These are phyloP conservation scores for Lecanicillium sp. DNA, from an alignment of 2,329 filamentous ascomycete species.

Conservation along the genomic window DNA sequence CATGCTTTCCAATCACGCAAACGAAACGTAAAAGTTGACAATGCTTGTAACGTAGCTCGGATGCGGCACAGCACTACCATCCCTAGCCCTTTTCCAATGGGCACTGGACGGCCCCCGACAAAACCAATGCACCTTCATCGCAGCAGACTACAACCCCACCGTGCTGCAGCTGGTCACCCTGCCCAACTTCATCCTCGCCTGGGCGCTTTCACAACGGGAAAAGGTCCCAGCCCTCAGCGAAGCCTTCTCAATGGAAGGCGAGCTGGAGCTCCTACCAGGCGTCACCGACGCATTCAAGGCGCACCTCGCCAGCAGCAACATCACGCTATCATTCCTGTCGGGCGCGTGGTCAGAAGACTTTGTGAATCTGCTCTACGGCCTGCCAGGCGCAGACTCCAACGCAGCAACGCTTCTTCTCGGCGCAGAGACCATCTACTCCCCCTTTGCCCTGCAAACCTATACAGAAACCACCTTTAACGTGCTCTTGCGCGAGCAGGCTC, in stretches of 20 bases:
- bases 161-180: conserved; percentile 73
- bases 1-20: too few species aligned
- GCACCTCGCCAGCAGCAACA: conserved; percentile 39
- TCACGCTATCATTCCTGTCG: conserved; percentile 61
- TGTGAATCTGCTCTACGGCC: conserved; percentile 46
- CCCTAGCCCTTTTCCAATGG: conserved; percentile 63
- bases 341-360: conserved; percentile 67
- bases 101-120: conserved; percentile 19
- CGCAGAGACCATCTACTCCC: conserved; percentile 79
- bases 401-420: conserved; percentile 52
- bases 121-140: conserved; percentile 47
- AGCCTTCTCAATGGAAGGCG: conserved; percentile 45
- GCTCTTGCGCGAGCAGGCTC: conserved; percentile 35
- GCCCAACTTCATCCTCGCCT: conserved; percentile 69
- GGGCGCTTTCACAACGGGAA: conserved; percentile 42
- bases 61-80: conserved; percentile 70
- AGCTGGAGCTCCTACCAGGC: conserved; percentile 55
- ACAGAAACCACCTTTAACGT: conserved; percentile 57
- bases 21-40: too few species aligned
- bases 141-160: conserved; percentile 74
- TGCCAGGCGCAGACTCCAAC: conserved; percentile 9
- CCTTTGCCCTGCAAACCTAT: conserved; percentile 61
- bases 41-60: too few species aligned
- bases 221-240: conserved; percentile 31
- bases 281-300: conserved; percentile 51